Base-by-base conservation (phyloP, 176 grass and related monocot genomes). In the Carex littledalei region DNA sequence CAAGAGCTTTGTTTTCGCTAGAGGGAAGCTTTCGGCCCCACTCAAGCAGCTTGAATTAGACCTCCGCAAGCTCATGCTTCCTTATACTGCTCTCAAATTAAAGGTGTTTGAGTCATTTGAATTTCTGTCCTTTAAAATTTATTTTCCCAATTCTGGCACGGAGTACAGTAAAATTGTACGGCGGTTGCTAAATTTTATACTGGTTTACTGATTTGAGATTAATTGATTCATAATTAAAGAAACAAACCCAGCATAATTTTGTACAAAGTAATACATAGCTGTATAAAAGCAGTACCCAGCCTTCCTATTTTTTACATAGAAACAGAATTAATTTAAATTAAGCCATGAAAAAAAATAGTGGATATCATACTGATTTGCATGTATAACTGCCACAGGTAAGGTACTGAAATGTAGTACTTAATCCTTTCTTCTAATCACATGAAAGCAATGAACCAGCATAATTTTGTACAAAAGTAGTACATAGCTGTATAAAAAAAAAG, bases 1-100 rank as follows among this genome's bases (percentile, higher is more conserved):
- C 1, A 93, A 93, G 89, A 98, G 93, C 83, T 98, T 98, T 26
- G 91, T 98, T 13, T 98, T 98, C 67, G 86, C 89, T 3, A 91
- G 95, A 39, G 95, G 93, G 45, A 98, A 94, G 85, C 76, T 95
- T 10, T 89, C 95, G 8, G 85, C 82, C 54, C 90, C 87, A 56
- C 91, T 98, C 58, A 94, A 86, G 13, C 91, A 98, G 56, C 90
- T 98, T 21, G 89, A 95, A 80, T 83, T 90, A 67, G 95, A 98
- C 73, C 89, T 98, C 59, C 93, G 91, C 35, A 94, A 86, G 69
- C 63, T 86, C 41, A 88, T 86, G 86, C 78, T 86, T 41, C 69
- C 81, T 31, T 87, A 91, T 22, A 87, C 89, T 7, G 89, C 89
- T 76, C 76, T 87, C 64, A 90, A 90, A 76, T 73, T 90, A 45